Conservation (phyloP, 805 yeast species). For the Hyphopichia homilentoma region DNA sequence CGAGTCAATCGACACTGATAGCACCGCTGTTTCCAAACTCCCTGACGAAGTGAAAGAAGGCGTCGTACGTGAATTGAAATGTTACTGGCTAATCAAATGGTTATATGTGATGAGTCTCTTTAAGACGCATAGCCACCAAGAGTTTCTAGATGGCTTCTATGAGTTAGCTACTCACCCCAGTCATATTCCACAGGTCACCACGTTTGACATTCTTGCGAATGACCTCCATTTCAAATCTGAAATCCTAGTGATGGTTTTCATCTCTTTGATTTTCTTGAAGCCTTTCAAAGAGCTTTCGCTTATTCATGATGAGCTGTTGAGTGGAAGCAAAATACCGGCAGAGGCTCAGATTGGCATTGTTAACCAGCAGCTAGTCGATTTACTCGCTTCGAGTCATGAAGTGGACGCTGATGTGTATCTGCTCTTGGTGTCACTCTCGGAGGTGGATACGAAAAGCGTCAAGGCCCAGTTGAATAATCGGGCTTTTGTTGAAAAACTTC, state of each 20-base stretch:
- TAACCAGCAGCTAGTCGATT: constrained; percentile 15
- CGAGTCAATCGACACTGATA: background rate
- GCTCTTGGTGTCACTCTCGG: constrained; percentile 17
- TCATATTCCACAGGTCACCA: background rate
- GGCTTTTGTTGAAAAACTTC: constrained; percentile 7
- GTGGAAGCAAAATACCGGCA: too few relatives aligned
- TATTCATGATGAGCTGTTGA: constrained; percentile 15
- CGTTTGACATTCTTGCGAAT: constrained; percentile 3
- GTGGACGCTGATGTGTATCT: constrained; percentile 14
- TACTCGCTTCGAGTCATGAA: constrained; percentile 11
- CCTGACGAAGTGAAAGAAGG: constrained; percentile 1
- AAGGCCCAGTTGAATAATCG: constrained; percentile 7
- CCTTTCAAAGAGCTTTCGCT: constrained; percentile 27
- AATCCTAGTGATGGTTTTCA: constrained; percentile 19
- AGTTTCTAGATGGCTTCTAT: constrained; percentile 21
- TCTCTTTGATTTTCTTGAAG: constrained; percentile 21
- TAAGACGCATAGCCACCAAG: constrained; percentile 21
- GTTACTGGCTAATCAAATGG: constrained; percentile 18
- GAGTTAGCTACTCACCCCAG: constrained; percentile 7
- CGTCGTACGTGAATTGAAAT: constrained; percentile 15
- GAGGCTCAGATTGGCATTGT: too few relatives aligned
- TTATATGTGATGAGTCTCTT: constrained; percentile 19
- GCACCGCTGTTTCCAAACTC: background rate
- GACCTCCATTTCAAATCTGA: constrained; percentile 12
- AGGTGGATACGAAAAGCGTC: constrained; percentile 15